Evolutionary conservation across 257 asterid genomes (phyloP).

Genomic region (Solanum virginianum): DNA sequence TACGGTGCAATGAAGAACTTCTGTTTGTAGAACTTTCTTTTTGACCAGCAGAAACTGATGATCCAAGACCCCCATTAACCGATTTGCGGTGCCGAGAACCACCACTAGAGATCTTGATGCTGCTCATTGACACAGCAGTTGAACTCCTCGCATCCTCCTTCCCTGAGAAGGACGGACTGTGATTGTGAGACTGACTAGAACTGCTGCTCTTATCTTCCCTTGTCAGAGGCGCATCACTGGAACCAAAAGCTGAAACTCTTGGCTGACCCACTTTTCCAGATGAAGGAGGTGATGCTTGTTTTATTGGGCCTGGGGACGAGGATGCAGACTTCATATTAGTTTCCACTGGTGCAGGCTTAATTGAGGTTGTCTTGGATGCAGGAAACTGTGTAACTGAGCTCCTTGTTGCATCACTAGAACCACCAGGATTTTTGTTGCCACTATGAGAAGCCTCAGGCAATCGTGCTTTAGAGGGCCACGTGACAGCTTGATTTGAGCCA

Average conservation of each 20-base stretch:
- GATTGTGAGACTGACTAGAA: constrained; percentile 31
- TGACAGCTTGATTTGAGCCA: constrained; percentile 19
- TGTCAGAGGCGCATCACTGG: constrained; percentile 17
- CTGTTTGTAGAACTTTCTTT: constrained; percentile 22
- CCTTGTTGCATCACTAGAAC: constrained; percentile 24
- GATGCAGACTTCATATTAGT: constrained; percentile 21
- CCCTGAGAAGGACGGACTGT: constrained; percentile 12
- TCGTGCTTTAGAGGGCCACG: constrained; percentile 32
- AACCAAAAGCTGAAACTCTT: constrained; percentile 15
- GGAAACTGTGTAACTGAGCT: constrained; percentile 24
- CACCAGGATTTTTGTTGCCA: constrained; percentile 20
- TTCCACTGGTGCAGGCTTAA: constrained; percentile 30
- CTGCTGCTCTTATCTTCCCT: constrained; percentile 38
- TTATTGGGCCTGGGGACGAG: constrained; percentile 26
- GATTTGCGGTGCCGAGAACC: constrained; percentile 19
- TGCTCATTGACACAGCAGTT: constrained; percentile 15
- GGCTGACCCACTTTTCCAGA: constrained; percentile 31
- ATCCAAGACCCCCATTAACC: constrained; percentile 12
- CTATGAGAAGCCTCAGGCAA: constrained; percentile 20
- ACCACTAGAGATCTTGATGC: constrained; percentile 17
- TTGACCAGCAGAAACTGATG: constrained; percentile 16
- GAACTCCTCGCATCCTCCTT: constrained; percentile 36
- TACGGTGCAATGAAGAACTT: constrained; percentile 14
- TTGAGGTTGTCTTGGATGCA: constrained; percentile 20
- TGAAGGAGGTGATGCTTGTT: constrained; percentile 21